Evolutionary conservation across 352 stramenopile species (phyloP).

Genomic region (Phytophthora litchii): DNA sequence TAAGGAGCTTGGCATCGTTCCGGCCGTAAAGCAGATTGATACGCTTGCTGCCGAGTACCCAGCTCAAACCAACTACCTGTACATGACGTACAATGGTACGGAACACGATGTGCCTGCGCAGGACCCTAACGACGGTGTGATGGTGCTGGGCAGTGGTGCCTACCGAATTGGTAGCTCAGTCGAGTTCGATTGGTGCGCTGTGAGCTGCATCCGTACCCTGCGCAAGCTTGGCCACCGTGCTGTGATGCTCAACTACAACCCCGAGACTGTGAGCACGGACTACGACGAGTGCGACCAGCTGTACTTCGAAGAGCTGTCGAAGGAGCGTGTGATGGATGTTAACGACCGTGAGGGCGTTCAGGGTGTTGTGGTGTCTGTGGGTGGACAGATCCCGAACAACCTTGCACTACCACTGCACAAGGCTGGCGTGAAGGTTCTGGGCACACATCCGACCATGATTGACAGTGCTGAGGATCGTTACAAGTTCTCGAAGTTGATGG

Average conservation of each 20-base stretch:
- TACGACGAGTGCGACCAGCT: slow-evolving; percentile 98
- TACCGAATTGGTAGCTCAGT: slow-evolving; percentile 98
- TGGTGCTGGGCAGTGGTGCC: slow-evolving; percentile 94
- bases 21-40: slow-evolving; percentile 96
- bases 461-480: slow-evolving; percentile 94
- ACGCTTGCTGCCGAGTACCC: slow-evolving; percentile 96
- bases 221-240: slow-evolving; percentile 84
- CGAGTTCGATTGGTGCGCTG: slow-evolving; percentile 98
- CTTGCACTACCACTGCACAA: slow-evolving; percentile 93
- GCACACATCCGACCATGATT: slow-evolving; percentile 92
- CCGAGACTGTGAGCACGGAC: slow-evolving; percentile 97
- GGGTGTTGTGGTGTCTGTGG: slow-evolving; percentile 94
- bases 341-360: slow-evolving; percentile 89
- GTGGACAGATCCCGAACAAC: slow-evolving; percentile 97
- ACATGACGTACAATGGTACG: slow-evolving; percentile 96
- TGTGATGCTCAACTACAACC: slow-evolving; percentile 97
- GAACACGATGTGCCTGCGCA: slow-evolving; percentile 70
- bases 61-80: slow-evolving; percentile 97
- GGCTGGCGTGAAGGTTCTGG: slow-evolving; percentile 82
- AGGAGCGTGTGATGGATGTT: slow-evolving; percentile 95
- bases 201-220: slow-evolving; percentile 94
- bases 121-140: slow-evolving; percentile 86
- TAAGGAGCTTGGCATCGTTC: slow-evolving; percentile 82
- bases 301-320: slow-evolving; percentile 97
- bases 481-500: slow-evolving; percentile 97